Evolutionary conservation across 2,329 filamentous ascomycete genomes (phyloP).

Genomic region (Ophiostoma fasciatum): DNA sequence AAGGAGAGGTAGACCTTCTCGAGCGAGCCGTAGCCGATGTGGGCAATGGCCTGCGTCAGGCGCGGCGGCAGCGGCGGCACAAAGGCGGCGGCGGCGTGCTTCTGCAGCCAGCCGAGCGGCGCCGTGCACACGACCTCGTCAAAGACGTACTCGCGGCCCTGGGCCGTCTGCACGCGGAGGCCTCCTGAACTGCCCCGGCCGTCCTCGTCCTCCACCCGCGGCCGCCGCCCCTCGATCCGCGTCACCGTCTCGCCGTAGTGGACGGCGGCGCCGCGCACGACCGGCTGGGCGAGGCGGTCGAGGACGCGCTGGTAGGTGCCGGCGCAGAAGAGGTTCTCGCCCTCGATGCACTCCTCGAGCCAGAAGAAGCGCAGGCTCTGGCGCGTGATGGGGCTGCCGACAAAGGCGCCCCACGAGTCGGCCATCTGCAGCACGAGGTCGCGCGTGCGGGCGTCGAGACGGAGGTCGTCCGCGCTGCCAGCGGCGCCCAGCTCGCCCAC

Average conservation of each 20-base stretch:
- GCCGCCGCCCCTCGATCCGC: conserved; percentile 25
- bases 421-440: conserved; percentile 35
- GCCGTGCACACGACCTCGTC: conserved; percentile 55
- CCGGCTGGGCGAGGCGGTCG: conserved; percentile 42
- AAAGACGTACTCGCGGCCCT: conserved; percentile 34
- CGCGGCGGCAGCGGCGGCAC: conserved; percentile 42
- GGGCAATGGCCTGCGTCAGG: conserved; percentile 44
- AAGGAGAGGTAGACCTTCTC: conserved; percentile 57
- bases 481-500: conserved; percentile 25
- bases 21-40: conserved; percentile 53
- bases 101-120: conserved; percentile 55
- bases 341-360: conserved; percentile 65
- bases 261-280: conserved; percentile 38
- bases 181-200: too few species aligned
- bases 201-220: conserved; percentile 32
- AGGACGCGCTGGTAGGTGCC: conserved; percentile 45
- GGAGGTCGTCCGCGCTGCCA: too few species aligned
- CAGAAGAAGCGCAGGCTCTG: conserved; percentile 67
- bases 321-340: conserved; percentile 46
- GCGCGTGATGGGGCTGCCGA: conserved; percentile 46
- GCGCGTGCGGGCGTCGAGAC: conserved; percentile 26
- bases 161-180: conserved; percentile 31
- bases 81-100: conserved; percentile 39
- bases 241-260: conserved; percentile 32
- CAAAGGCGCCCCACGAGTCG: conserved; percentile 56